These are phyloP conservation scores for Geum urbanum DNA, from an alignment of 306 rosid genomes.

Conservation along the genomic window DNA sequence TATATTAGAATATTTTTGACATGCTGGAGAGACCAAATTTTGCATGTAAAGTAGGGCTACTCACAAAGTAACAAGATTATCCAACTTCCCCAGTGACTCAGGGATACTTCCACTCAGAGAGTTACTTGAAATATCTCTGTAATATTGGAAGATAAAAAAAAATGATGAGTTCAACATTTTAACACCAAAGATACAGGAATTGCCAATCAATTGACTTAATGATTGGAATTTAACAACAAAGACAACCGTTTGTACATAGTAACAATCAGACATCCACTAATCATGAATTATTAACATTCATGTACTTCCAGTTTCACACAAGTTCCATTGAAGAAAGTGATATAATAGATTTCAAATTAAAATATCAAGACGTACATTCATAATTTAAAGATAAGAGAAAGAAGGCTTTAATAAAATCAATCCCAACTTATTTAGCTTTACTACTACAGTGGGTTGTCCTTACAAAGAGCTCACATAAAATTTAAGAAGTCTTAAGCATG, in stretches of 20 bases:
- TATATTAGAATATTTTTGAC: neutral
- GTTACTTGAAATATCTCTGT: slow-evolving; percentile 94
- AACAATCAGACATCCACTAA: neutral
- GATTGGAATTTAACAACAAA: neutral
- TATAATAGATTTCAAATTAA: neutral
- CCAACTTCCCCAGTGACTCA: slow-evolving; percentile 71
- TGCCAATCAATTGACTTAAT: neutral
- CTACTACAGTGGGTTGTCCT: neutral
- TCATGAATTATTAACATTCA: neutral
- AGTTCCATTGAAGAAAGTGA: neutral
- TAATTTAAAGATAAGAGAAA: neutral
- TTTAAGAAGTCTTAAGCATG: neutral
- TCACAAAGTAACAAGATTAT: slow-evolving; percentile 58
- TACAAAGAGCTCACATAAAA: neutral
- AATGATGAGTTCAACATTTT: slow-evolving; percentile 18
- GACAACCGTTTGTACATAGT: neutral
- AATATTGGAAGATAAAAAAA: slow-evolving; percentile 22
- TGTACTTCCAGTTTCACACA: neutral
- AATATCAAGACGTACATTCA: neutral
- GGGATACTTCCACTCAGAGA: slow-evolving; percentile 84
- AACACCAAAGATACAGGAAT: slow-evolving; percentile 19
- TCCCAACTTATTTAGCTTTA: neutral
- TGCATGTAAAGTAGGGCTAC: slow-evolving; percentile 28
- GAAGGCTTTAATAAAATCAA: neutral
- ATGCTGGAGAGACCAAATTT: neutral